Base-by-base conservation (phyloP, 2,329 filamentous ascomycete genomes). In the Thielaviopsis ethacetica region DNA sequence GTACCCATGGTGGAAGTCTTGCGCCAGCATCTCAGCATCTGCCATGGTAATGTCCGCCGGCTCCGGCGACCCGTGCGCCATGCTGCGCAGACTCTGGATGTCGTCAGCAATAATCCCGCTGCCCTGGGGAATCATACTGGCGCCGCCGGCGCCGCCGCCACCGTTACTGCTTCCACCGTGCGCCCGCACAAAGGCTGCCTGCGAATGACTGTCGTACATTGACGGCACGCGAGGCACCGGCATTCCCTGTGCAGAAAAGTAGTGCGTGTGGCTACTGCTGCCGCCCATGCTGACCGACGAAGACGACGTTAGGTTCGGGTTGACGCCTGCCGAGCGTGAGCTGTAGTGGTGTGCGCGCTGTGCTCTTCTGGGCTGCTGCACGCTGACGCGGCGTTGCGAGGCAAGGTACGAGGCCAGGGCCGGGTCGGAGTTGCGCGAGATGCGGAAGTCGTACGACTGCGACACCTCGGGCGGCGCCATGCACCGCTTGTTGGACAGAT, bases 101-200 rank as follows among this genome's bases (percentile, higher is more conserved):
- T 71, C 70, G 53, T 71, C 70, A 2, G 69, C 67, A n/a, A 71
- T 70, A 60, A 71, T 70, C 13, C 69, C 68, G 1, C 67, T 65
- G 47, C 66, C 64, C 22, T 63, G 63, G 49, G 63, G 47, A 62
- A 65, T 38, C 61, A 63, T 27, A 9, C 26, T 9, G 26, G 4
- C 9, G 26, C 26, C 26, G 9, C 9, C 9, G 26, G 4, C 9
- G 26, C 4, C 26, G 26, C 26, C 26, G 9, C 9, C 9, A 9
- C 26, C 9, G 26, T 9, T 9, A 9, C 9, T 9, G 26, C 9
- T 30, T 24, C 56, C 38, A 50, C 24, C 56, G 15, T 56, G 57
- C 7, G 26, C 22, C 9, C 56, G 38, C 17, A 49, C 54, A 55
- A 60, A 62, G 22, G 52, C 57, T 15, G 54, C 41, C 50, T 60